Conservation (phyloP, 345 rosid genomes). For the Syzygium jambos region DNA sequence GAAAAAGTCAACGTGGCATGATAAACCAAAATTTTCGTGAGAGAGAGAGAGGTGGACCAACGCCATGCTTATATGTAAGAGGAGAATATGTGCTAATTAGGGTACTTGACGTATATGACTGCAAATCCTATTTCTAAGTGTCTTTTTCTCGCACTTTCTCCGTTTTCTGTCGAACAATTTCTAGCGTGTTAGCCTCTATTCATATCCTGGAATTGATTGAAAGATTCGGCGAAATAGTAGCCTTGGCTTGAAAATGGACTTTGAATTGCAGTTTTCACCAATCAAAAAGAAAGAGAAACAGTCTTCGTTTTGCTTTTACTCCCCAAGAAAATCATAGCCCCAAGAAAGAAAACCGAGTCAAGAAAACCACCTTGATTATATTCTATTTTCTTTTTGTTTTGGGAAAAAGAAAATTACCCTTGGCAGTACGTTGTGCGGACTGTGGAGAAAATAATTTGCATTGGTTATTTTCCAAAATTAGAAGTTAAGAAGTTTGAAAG, state of each 20-base stretch:
- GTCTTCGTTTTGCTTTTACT: neutral
- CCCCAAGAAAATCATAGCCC: neutral
- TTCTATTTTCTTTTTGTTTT: too few relatives aligned
- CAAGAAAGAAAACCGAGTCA: neutral
- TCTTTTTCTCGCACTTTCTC: neutral
- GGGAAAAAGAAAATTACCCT: too few relatives aligned
- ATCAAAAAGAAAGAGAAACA: neutral
- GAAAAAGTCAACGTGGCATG: neutral
- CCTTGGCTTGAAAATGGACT: neutral
- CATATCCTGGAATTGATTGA: neutral
- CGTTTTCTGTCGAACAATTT: neutral
- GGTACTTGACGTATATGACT: neutral
- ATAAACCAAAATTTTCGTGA: neutral
- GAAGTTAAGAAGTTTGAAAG: neutral
- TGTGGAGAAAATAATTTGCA: neutral
- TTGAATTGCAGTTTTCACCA: neutral
- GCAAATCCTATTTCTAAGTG: neutral
- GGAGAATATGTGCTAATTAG: neutral
- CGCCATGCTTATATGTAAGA: neutral
- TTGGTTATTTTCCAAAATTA: neutral
- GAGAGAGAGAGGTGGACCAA: neutral
- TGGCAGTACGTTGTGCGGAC: neutral
- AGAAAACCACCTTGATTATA: neutral
- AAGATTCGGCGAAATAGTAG: neutral
- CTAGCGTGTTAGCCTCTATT: neutral